Conservation (phyloP, 2,329 filamentous ascomycete species). For the Penicillium oxalicum region DNA sequence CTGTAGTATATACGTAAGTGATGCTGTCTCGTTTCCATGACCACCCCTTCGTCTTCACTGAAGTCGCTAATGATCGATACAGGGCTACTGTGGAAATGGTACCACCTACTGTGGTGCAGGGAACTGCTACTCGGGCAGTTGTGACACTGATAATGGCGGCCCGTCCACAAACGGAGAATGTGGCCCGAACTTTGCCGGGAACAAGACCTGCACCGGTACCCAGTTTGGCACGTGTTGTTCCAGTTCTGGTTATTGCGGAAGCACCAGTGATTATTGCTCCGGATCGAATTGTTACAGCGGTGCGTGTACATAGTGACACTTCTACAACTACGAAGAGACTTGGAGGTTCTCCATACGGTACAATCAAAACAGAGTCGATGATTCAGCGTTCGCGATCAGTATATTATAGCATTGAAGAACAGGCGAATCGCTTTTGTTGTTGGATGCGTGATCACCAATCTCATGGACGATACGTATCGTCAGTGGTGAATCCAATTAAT, state of each 20-base stretch:
- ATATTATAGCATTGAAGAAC: no score
- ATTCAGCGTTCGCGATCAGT: no score
- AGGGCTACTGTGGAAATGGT: conserved; percentile 16
- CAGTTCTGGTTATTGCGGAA: conserved; percentile 21
- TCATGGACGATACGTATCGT: no score
- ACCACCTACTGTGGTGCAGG: conserved; percentile 21
- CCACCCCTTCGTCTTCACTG: conserved; percentile 1
- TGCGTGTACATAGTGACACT: conserved; percentile 1
- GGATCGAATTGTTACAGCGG: conserved; percentile 20
- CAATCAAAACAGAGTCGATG: no score
- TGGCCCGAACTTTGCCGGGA: conserved; percentile 22
- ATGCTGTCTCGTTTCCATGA: not conserved
- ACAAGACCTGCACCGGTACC: conserved; percentile 25
- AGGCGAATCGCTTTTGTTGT: no score
- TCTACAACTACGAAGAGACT: not conserved
- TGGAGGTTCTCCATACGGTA: no score
- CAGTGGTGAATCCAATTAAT: no score
- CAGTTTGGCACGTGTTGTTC: conserved; percentile 25
- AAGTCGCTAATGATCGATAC: not conserved
- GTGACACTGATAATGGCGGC: conserved; percentile 20
- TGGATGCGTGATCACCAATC: no score
- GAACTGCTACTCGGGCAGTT: conserved; percentile 20
- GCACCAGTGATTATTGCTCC: conserved; percentile 19
- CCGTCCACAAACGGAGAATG: conserved; percentile 20
- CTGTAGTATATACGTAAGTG: conserved; percentile 1